A percentile compares a stretch with the other conserved stretches of the same genome.
These are phyloP conservation scores for Vigna angularis DNA, from an alignment of 306 rosid genomes.

Conservation along the genomic window DNA sequence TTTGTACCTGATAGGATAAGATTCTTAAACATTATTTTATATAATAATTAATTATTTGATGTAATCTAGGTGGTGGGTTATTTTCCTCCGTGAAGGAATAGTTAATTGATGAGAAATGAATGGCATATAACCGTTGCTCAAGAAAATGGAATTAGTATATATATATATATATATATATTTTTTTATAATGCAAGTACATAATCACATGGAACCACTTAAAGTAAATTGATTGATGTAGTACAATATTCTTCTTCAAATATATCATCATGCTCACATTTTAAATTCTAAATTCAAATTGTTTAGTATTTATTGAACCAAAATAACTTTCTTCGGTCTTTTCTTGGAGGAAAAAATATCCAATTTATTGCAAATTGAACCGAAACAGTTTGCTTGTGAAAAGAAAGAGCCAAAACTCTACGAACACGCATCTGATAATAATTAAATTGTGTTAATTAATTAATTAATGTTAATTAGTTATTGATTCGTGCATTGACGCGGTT, in stretches of 20 bases:
- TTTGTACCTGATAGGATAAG: constrained; percentile 36
- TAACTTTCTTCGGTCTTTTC: too few species aligned
- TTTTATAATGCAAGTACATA: neutral
- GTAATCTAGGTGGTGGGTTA: constrained; percentile 6
- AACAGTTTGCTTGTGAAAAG: neutral
- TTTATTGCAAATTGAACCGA: neutral
- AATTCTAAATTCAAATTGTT: too few species aligned
- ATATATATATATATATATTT: neutral
- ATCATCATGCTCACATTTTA: neutral
- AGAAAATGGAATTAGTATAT: constrained; percentile 8
- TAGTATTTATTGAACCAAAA: too few species aligned
- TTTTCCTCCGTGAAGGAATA: constrained; percentile 23
- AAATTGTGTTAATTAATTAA: neutral
- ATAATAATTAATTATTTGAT: constrained; percentile 25
- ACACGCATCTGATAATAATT: constrained; percentile 29
- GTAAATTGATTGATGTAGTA: neutral
- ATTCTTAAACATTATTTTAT: constrained; percentile 35
- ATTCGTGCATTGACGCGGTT: constrained; percentile 75
- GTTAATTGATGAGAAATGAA: constrained; percentile 32
- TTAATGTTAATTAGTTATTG: constrained; percentile 30
- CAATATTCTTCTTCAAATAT: too few species aligned
- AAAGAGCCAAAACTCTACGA: neutral
- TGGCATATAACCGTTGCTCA: constrained; percentile 21
- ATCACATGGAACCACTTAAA: neutral
- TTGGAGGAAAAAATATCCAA: too few species aligned